phyloP scores from a whole-genome alignment of 1,284 basidiomycete species.

The Stygiomarasmius scandens region DNA sequence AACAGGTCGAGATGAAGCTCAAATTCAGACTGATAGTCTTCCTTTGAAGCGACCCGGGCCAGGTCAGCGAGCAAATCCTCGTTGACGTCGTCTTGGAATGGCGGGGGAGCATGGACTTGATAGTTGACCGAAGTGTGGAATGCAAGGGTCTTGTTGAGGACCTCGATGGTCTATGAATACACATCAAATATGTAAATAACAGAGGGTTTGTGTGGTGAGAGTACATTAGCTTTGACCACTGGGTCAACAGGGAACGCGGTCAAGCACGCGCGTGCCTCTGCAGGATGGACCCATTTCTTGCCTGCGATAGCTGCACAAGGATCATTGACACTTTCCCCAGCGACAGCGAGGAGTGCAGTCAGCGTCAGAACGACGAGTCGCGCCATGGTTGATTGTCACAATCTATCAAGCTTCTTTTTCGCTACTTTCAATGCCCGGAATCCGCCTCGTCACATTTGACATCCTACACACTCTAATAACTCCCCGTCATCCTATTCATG shows the following conservation, averaged over 20 bases:
- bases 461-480: constrained; percentile 69
- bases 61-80: constrained; percentile 56
- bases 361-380: neutral
- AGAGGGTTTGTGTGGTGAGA: too few species aligned
- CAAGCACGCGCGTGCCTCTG: constrained; percentile 53
- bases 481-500: constrained; percentile 64
- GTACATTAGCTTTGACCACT: constrained; percentile 50
- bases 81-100: constrained; percentile 57
- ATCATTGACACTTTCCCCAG: constrained; percentile 28
- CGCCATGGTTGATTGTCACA: neutral
- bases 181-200: too few species aligned
- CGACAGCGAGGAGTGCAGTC: neutral
- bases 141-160: constrained; percentile 58
- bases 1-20: constrained; percentile 58
- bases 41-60: constrained; percentile 45
- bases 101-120: constrained; percentile 53
- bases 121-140: constrained; percentile 66
- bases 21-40: constrained; percentile 50
- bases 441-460: constrained; percentile 72
- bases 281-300: constrained; percentile 55
- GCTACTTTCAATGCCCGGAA: constrained; percentile 21
- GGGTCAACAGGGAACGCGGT: constrained; percentile 46
- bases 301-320: constrained; percentile 54
- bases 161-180: constrained; percentile 60
- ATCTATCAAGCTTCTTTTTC: neutral